These are phyloP conservation scores for Yarrowia sp. DNA, from an alignment of 805 yeast species.

Conservation along the genomic window DNA sequence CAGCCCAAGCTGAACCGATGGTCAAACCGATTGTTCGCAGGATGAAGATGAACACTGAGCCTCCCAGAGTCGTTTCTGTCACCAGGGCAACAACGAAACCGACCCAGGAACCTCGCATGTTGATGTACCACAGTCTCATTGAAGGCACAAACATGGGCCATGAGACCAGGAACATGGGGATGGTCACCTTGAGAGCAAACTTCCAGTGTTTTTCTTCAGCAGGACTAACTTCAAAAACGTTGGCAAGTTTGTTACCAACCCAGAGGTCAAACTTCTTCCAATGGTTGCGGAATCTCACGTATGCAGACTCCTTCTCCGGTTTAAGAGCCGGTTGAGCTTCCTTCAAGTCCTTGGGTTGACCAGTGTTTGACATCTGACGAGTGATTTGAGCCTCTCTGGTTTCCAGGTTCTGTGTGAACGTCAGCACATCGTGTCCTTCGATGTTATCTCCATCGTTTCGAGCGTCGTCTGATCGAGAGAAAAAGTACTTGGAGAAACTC, in stretches of 20 bases:
- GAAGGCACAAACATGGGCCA: constrained; percentile 61
- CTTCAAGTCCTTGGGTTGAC: neutral
- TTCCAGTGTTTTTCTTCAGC: constrained; percentile 52
- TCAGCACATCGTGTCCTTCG: constrained; percentile 16
- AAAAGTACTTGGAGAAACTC: constrained; percentile 52
- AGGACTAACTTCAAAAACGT: constrained; percentile 41
- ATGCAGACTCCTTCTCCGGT: neutral
- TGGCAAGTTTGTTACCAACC: constrained; percentile 42
- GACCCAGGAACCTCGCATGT: constrained; percentile 59
- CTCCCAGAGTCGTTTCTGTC: constrained; percentile 60
- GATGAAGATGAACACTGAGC: constrained; percentile 57
- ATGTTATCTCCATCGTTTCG: constrained; percentile 30
- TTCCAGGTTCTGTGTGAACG: constrained; percentile 15
- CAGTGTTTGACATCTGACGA: constrained; percentile 19
- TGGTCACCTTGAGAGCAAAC: constrained; percentile 57
- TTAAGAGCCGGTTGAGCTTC: neutral
- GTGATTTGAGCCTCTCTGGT: constrained; percentile 8
- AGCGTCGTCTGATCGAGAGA: constrained; percentile 37
- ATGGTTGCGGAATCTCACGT: neutral
- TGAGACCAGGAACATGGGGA: constrained; percentile 57
- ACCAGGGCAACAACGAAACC: constrained; percentile 61
- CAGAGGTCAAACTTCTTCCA: neutral
- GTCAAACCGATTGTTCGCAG: constrained; percentile 58
- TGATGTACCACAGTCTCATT: constrained; percentile 58
- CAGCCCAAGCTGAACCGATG: constrained; percentile 60